These are phyloP conservation scores for Lodderomyces elongisporus DNA, from an alignment of 1,139 yeast species.

Conservation along the genomic window DNA sequence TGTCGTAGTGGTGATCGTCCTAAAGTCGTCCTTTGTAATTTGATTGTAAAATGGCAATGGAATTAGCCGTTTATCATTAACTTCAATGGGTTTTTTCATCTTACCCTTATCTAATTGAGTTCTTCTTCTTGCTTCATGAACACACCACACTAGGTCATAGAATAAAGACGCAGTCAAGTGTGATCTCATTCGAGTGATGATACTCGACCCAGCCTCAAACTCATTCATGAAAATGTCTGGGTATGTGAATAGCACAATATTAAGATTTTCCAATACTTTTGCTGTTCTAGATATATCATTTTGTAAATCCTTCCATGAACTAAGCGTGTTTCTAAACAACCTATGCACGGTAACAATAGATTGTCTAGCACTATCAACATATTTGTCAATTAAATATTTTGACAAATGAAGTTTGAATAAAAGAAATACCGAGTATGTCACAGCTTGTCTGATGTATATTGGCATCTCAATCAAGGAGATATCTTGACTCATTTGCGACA, in stretches of 20 bases:
- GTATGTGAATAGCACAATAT: conserved; percentile 79
- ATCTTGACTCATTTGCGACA: conserved; percentile 63
- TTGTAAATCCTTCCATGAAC: conserved; percentile 88
- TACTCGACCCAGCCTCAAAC: conserved; percentile 42
- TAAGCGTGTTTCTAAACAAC: conserved; percentile 75
- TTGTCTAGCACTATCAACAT: conserved; percentile 85
- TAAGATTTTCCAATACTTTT: conserved; percentile 83
- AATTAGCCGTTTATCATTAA: conserved; percentile 33
- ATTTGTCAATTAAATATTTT: conserved; percentile 68
- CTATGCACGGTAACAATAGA: conserved; percentile 91
- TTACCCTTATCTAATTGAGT: conserved; percentile 46
- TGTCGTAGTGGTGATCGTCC: conserved; percentile 77
- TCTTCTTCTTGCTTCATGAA: conserved; percentile 87
- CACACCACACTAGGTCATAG: conserved; percentile 91
- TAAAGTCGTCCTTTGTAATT: conserved; percentile 86
- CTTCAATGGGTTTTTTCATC: conserved; percentile 16
- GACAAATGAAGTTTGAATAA: conserved; percentile 80
- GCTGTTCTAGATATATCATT: conserved; percentile 92
- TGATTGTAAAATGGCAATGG: conserved; percentile 93
- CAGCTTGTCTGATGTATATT: conserved; percentile 79
- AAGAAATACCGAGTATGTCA: conserved; percentile 73
- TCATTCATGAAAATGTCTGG: conserved; percentile 63
- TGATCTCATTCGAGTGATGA: conserved; percentile 83
- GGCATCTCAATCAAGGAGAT: conserved; percentile 79
- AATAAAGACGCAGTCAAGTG: conserved; percentile 88